phyloP scores from a whole-genome alignment of 106 monocot species.

The Dioscorea zingiberensis region DNA sequence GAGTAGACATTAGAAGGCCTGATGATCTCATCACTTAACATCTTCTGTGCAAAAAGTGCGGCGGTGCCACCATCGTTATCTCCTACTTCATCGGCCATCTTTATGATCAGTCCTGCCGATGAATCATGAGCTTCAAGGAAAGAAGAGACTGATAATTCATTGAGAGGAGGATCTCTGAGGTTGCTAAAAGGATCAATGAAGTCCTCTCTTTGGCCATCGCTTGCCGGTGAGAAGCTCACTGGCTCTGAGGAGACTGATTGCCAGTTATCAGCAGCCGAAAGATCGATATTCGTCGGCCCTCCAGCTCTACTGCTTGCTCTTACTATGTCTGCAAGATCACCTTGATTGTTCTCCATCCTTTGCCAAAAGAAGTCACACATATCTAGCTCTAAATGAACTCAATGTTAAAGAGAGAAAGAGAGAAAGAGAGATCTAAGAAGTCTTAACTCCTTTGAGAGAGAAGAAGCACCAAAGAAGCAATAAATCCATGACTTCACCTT shows the following conservation, averaged over 20 bases:
- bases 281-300: not conserved
- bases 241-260: not conserved
- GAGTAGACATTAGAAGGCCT: slow-evolving; percentile 28
- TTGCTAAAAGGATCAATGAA: slow-evolving; percentile 30
- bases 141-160: slow-evolving; percentile 8
- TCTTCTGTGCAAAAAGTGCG: slow-evolving; percentile 9
- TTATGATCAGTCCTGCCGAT: not conserved
- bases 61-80: not conserved
- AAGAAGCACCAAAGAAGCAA: no score
- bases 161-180: slow-evolving; percentile 17
- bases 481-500: no score
- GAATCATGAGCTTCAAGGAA: not conserved
- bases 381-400: not conserved
- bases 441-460: no score
- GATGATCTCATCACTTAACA: slow-evolving; percentile 15
- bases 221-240: not conserved
- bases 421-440: not conserved
- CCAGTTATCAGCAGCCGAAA: slow-evolving; percentile 13
- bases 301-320: slow-evolving; percentile 12
- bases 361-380: slow-evolving; percentile 47
- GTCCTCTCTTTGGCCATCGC: not conserved
- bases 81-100: no score
- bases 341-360: slow-evolving; percentile 39
- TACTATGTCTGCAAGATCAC: slow-evolving; percentile 46
- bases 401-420: not conserved